Evolutionary conservation across 495 filamentous ascomycete genomes (phyloP).

Genomic region (Aspergillus wentii): DNA sequence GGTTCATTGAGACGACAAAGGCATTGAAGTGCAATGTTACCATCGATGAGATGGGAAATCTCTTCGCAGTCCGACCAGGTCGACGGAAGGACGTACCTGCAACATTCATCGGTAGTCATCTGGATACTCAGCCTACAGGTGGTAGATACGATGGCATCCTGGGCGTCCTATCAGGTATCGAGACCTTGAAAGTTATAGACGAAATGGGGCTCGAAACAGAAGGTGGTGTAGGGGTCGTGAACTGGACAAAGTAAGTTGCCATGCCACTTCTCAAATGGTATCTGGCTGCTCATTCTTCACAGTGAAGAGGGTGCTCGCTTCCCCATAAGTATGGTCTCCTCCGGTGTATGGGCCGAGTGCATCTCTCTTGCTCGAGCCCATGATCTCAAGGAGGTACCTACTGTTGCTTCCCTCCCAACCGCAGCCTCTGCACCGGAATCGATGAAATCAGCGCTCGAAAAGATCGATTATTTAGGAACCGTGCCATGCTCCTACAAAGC

Average conservation of each 20-base stretch:
- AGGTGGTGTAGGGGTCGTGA: slow-evolving; percentile 66
- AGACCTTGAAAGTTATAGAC: slow-evolving; percentile 63
- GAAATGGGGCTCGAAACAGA: slow-evolving; percentile 66
- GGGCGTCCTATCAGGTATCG: slow-evolving; percentile 66
- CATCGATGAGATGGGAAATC: slow-evolving; percentile 68
- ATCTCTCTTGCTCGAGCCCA: slow-evolving; percentile 61
- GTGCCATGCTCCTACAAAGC: slow-evolving; percentile 52
- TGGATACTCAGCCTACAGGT: slow-evolving; percentile 75
- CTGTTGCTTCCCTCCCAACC: slow-evolving; percentile 39
- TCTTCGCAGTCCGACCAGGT: slow-evolving; percentile 67
- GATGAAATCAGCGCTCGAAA: slow-evolving; percentile 63
- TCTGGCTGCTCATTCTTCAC: too few species aligned
- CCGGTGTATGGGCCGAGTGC: slow-evolving; percentile 70
- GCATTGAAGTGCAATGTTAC: slow-evolving; percentile 58
- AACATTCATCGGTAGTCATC: slow-evolving; percentile 67
- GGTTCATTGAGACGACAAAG: slow-evolving; percentile 66
- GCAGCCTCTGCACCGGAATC: slow-evolving; percentile 50
- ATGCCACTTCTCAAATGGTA: too few species aligned
- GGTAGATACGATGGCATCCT: slow-evolving; percentile 73
- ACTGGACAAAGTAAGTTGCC: slow-evolving; percentile 75
- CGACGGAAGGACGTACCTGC: slow-evolving; percentile 48
- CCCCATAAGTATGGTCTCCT: slow-evolving; percentile 70
- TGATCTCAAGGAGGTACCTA: slow-evolving; percentile 48
- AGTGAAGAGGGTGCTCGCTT: slow-evolving; percentile 78
- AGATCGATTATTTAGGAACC: slow-evolving; percentile 64